These are phyloP conservation scores for Peniophora sp. DNA, from an alignment of 1,284 basidiomycete species.

Conservation along the genomic window DNA sequence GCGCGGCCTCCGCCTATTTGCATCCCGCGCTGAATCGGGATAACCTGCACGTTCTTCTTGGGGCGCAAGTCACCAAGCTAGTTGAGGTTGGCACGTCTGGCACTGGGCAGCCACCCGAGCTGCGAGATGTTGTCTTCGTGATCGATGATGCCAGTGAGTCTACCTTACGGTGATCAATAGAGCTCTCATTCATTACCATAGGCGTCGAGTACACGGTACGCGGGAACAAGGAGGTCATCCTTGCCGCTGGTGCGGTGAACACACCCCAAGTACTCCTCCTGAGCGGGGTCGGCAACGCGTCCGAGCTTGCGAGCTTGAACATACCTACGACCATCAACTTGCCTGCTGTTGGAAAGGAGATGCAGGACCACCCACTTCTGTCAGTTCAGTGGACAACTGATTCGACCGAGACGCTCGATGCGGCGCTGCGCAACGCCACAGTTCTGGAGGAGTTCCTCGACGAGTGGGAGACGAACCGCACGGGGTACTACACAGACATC, in stretches of 20 bases:
- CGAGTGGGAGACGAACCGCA: constrained; percentile 11
- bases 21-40: constrained; percentile 8
- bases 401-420: constrained; percentile 13
- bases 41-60: constrained; percentile 24
- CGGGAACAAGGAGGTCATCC: constrained; percentile 14
- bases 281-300: constrained; percentile 24
- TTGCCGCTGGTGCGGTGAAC: constrained; percentile 23
- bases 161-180: too few relatives aligned
- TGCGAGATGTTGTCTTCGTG: constrained; percentile 11
- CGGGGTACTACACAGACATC: constrained; percentile 12
- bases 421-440: constrained; percentile 11
- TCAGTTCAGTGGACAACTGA: constrained; percentile 12
- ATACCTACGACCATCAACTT: constrained; percentile 14
- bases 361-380: constrained; percentile 27
- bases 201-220: neutral
- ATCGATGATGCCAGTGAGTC: neutral
- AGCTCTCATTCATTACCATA: neutral
- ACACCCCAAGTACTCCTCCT: constrained; percentile 27
- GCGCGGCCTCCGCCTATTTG: constrained; percentile 15
- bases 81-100: constrained; percentile 11
- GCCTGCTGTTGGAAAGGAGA: constrained; percentile 27
- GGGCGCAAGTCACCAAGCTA: constrained; percentile 20
- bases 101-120: constrained; percentile 7
- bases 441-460: constrained; percentile 4
- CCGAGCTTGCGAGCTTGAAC: neutral